phyloP scores from a whole-genome alignment of 2,329 filamentous ascomycete species.

The Paracoccidioides brasiliensis region DNA sequence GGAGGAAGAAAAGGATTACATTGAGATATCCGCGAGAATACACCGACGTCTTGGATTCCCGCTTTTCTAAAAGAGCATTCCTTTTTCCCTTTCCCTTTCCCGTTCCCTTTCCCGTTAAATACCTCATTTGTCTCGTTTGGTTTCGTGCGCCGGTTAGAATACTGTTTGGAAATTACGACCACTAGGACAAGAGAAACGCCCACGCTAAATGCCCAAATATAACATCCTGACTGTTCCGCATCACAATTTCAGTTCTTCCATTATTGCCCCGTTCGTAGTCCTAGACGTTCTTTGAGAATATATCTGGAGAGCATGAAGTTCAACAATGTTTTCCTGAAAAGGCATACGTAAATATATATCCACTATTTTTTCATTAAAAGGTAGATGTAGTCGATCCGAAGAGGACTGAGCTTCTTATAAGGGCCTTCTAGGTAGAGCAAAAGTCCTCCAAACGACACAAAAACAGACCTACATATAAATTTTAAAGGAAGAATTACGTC shows the following conservation, averaged over 20 bases:
- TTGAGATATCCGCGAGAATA: conserved; percentile 61
- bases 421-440: conserved; percentile 85
- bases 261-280: not conserved
- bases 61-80: conserved; percentile 24
- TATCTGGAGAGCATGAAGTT: not conserved
- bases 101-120: not conserved
- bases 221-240: conserved; percentile 11
- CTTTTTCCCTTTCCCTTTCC: not conserved
- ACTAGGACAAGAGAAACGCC: conserved; percentile 21
- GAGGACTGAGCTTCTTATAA: conserved; percentile 83
- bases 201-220: conserved; percentile 26
- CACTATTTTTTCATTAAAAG: conserved; percentile 78
- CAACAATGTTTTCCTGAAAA: not conserved
- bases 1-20: conserved; percentile 65
- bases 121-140: not conserved
- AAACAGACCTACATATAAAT: conserved; percentile 61
- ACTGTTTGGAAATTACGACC: conserved; percentile 7
- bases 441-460: conserved; percentile 84
- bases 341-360: not conserved
- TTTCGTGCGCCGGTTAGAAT: not conserved
- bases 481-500: conserved; percentile 16
- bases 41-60: conserved; percentile 75
- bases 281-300: not conserved
- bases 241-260: not conserved
- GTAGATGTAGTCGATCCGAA: conserved; percentile 89